These are phyloP conservation scores for Albophoma yamanashiensis DNA, from an alignment of 2,329 filamentous ascomycete species.

Conservation along the genomic window DNA sequence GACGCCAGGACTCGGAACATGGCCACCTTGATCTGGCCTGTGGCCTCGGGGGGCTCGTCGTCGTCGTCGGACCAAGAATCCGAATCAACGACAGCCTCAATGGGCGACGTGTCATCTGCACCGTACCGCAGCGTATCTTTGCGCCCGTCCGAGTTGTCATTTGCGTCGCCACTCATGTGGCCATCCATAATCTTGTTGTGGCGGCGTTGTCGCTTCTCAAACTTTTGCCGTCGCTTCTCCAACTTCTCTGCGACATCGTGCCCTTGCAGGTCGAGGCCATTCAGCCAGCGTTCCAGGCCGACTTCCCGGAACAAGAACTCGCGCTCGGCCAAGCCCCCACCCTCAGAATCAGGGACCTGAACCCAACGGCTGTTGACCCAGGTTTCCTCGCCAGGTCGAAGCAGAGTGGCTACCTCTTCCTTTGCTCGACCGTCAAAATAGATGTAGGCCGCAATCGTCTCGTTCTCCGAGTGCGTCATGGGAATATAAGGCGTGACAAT, in stretches of 20 bases:
- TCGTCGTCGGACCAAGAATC: slow-evolving; percentile 70
- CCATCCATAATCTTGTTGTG: slow-evolving; percentile 39
- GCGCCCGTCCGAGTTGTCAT: slow-evolving; percentile 30
- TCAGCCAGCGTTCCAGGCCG: slow-evolving; percentile 90
- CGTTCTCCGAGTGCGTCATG: slow-evolving; percentile 84
- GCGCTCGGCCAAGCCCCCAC: slow-evolving; percentile 86
- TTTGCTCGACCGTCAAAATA: slow-evolving; percentile 95
- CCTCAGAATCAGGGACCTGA: slow-evolving; percentile 80
- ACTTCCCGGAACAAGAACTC: slow-evolving; percentile 98
- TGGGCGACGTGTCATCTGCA: slow-evolving; percentile 60
- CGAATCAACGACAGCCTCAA: slow-evolving; percentile 59
- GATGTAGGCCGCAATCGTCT: slow-evolving; percentile 97
- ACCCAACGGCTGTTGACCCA: slow-evolving; percentile 99
- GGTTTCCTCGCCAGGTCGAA: slow-evolving; percentile 89
- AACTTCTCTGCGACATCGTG: slow-evolving; percentile 84
- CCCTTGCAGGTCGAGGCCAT: slow-evolving; percentile 88
- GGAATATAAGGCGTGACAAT: slow-evolving; percentile 80
- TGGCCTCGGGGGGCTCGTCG: slow-evolving; percentile 85
- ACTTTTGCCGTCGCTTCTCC: slow-evolving; percentile 78
- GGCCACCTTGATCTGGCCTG: slow-evolving; percentile 96
- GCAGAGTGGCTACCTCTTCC: slow-evolving; percentile 90
- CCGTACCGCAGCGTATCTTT: slow-evolving; percentile 68
- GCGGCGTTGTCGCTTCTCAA: slow-evolving; percentile 55
- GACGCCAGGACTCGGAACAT: slow-evolving; percentile 92
- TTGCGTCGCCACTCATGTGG: slow-evolving; percentile 21